Percentiles rank a stretch among this genome's conserved stretches.
Evolutionary conservation across 2,329 filamentous ascomycete species (phyloP).

Genomic region (Fusarium heterosporum): DNA sequence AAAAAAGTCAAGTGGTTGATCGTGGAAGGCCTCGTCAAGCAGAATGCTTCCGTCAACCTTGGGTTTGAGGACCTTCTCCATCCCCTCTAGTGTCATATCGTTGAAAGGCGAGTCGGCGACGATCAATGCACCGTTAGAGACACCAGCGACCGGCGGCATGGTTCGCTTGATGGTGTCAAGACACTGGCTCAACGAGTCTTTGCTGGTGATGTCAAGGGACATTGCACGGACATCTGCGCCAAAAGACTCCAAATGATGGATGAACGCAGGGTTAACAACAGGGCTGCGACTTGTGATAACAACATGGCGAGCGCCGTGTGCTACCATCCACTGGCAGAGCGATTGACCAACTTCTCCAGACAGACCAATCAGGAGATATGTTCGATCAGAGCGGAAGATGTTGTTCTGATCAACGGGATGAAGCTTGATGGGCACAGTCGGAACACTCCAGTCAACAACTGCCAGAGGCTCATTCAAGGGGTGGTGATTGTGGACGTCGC

Average conservation of each 20-base stretch:
- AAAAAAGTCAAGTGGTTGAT: background rate
- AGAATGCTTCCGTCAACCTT: background rate
- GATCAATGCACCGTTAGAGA: background rate
- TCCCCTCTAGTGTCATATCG: fast-evolving
- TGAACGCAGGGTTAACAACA: background rate
- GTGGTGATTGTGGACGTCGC: background rate
- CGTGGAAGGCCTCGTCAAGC: background rate
- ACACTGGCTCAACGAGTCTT: background rate
- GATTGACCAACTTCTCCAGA: background rate
- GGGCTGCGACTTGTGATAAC: background rate
- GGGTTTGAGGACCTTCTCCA: fast-evolving
- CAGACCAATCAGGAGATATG: background rate
- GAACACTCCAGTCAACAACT: background rate
- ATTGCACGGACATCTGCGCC: background rate
- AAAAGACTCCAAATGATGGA: background rate
- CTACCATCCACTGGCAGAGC: background rate
- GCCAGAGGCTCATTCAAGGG: background rate
- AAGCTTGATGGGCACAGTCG: fast-evolving
- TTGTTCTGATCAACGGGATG: background rate
- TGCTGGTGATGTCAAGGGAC: background rate
- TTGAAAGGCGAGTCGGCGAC: background rate
- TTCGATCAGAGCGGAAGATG: background rate
- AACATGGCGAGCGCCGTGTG: background rate
- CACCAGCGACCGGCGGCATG: background rate
- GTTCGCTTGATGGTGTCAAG: background rate